Conservation (phyloP, 2,329 filamentous ascomycete genomes). For the Claviceps sp. region DNA sequence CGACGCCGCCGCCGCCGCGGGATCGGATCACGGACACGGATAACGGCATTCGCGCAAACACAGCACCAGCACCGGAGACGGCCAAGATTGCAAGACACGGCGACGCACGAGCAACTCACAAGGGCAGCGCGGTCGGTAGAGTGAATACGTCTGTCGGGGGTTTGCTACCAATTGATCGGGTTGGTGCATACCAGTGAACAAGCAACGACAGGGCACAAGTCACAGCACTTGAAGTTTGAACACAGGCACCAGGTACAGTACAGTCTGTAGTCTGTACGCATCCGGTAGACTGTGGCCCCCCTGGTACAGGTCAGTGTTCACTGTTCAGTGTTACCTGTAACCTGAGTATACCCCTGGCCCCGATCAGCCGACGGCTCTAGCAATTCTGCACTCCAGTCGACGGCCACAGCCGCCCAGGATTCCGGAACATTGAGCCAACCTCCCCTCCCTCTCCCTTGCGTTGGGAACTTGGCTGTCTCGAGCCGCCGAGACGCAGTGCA, state of each 20-base stretch:
- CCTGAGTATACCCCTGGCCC: neutral
- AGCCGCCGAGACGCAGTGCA: conserved; percentile 3
- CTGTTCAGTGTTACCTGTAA: too few relatives aligned
- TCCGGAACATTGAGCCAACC: conserved; percentile 4
- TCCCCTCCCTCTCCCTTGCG: conserved; percentile 6
- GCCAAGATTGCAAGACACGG: too few relatives aligned
- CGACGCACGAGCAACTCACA: neutral
- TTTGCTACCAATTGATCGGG: neutral
- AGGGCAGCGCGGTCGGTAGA: neutral
- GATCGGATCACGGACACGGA: too few relatives aligned
- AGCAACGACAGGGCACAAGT: neutral
- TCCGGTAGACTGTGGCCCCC: neutral
- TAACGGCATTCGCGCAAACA: too few relatives aligned
- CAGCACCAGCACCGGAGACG: too few relatives aligned
- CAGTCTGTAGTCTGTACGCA: neutral
- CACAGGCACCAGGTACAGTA: neutral
- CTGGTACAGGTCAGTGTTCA: neutral
- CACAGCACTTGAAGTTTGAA: too few relatives aligned
- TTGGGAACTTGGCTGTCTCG: conserved; percentile 1
- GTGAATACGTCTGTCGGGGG: neutral
- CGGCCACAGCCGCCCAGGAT: neutral
- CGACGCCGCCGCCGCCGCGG: neutral
- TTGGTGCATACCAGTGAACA: conserved; percentile 2
- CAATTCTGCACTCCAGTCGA: conserved; percentile 6
- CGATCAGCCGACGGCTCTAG: neutral